Conservation (phyloP, 179 eudicot species). For the Carnegiea gigantea region DNA sequence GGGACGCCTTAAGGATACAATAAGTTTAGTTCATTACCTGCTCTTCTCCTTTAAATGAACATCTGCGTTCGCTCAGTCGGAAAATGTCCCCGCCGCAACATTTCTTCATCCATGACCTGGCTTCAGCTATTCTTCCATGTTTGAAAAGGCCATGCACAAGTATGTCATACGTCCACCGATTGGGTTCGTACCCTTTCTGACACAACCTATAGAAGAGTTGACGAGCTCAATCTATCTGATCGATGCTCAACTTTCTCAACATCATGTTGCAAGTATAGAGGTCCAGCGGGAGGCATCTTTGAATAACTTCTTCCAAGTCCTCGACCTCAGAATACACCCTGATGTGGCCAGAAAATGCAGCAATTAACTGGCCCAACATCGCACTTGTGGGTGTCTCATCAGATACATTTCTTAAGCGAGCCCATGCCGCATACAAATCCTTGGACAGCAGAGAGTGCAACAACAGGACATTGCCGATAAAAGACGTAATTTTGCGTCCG, state of each 20-base stretch:
- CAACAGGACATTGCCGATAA: constrained; percentile 64
- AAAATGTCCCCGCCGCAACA: constrained; percentile 49
- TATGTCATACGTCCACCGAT: constrained; percentile 66
- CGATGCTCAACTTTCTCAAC: constrained; percentile 49
- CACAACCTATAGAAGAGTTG: constrained; percentile 42
- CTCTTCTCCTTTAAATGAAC: constrained; percentile 21
- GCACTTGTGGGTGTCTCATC: constrained; percentile 34
- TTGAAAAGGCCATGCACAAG: constrained; percentile 52
- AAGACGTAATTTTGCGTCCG: constrained; percentile 66
- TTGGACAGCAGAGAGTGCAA: constrained; percentile 42
- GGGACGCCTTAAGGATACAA: background rate
- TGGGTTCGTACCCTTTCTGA: constrained; percentile 67
- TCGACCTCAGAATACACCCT: constrained; percentile 26
- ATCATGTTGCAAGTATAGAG: constrained; percentile 62
- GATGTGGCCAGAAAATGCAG: constrained; percentile 44
- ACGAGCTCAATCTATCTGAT: constrained; percentile 53
- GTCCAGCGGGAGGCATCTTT: constrained; percentile 57
- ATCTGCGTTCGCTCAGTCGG: constrained; percentile 31
- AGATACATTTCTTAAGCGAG: constrained; percentile 35
- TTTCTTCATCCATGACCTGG: constrained; percentile 54
- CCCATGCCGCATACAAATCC: constrained; percentile 56
- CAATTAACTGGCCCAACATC: constrained; percentile 51
- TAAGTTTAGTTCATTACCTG: constrained; percentile 16
- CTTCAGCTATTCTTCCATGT: constrained; percentile 59
- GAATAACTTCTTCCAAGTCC: constrained; percentile 52